A percentile compares a stretch with the other conserved stretches of the same genome.
Evolutionary conservation across 768 basidiomycete genomes (phyloP).

Genomic region (Fomitopsis pulvina): DNA sequence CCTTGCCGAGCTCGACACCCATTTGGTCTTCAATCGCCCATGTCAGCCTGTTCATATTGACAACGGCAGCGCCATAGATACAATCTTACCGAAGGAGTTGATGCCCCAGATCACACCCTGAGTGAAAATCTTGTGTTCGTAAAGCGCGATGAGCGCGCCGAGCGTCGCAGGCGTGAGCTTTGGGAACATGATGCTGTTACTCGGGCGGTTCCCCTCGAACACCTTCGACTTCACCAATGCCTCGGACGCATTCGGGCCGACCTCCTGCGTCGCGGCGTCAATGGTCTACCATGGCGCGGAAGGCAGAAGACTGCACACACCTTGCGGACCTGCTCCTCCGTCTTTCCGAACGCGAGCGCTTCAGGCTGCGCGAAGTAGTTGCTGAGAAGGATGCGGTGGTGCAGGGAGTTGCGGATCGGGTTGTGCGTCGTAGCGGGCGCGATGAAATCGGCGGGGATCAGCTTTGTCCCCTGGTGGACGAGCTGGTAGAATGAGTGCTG

Average conservation of each 20-base stretch:
- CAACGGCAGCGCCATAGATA: neutral
- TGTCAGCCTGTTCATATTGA: neutral
- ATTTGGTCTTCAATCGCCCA: constrained; percentile 70
- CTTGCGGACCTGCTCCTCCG: constrained; percentile 73
- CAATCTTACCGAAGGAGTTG: constrained; percentile 85
- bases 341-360: constrained; percentile 96
- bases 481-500: constrained; percentile 99
- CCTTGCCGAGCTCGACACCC: constrained; percentile 98
- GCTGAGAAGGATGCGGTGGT: constrained; percentile 94
- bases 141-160: constrained; percentile 83
- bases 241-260: constrained; percentile 66
- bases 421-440: constrained; percentile 88
- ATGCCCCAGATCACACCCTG: constrained; percentile 98
- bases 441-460: constrained; percentile 89
- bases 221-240: constrained; percentile 94
- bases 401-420: constrained; percentile 78
- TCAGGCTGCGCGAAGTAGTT: constrained; percentile 99
- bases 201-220: constrained; percentile 95
- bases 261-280: constrained; percentile 31
- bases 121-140: constrained; percentile 99
- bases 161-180: constrained; percentile 84
- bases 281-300: neutral
- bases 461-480: constrained; percentile 88
- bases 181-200: constrained; percentile 95
- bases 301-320: constrained; percentile 10